phyloP scores from a whole-genome alignment of 257 asterid genomes.

The Scutellaria minor region DNA sequence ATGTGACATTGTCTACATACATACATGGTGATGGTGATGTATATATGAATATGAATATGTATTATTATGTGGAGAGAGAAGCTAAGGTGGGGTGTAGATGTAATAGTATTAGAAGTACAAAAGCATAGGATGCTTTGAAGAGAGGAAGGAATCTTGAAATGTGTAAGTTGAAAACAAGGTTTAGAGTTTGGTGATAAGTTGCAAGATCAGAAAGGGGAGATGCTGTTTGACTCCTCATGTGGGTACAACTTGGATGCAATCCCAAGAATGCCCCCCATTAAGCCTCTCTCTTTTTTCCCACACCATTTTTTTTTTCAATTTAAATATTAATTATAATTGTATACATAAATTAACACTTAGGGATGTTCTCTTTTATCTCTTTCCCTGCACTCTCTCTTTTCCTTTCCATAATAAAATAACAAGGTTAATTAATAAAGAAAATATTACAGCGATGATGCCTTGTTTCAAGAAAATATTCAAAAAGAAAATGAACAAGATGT shows the following conservation, averaged over 20 bases:
- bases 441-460: too few relatives aligned
- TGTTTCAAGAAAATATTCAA: too few relatives aligned
- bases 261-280: conserved; percentile 51
- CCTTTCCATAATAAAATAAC: too few relatives aligned
- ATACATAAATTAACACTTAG: neutral
- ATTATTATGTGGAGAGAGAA: neutral
- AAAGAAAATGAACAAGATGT: too few relatives aligned
- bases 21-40: too few relatives aligned
- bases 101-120: conserved; percentile 21
- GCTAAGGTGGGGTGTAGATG: neutral
- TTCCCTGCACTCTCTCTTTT: too few relatives aligned
- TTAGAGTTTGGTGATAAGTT: conserved; percentile 34
- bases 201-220: conserved; percentile 46
- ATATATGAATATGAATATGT: too few relatives aligned
- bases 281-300: conserved; percentile 17
- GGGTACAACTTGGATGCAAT: conserved; percentile 56
- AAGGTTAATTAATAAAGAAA: neutral
- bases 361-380: neutral
- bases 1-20: too few relatives aligned
- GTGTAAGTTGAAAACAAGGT: conserved; percentile 40
- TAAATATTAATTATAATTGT: too few relatives aligned
- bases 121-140: conserved; percentile 58
- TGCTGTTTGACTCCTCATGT: conserved; percentile 55
- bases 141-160: conserved; percentile 41
- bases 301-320: neutral